Evolutionary conservation across 164 flowering plant species (phyloP).

Genomic region (Nelumbo lutea): DNA sequence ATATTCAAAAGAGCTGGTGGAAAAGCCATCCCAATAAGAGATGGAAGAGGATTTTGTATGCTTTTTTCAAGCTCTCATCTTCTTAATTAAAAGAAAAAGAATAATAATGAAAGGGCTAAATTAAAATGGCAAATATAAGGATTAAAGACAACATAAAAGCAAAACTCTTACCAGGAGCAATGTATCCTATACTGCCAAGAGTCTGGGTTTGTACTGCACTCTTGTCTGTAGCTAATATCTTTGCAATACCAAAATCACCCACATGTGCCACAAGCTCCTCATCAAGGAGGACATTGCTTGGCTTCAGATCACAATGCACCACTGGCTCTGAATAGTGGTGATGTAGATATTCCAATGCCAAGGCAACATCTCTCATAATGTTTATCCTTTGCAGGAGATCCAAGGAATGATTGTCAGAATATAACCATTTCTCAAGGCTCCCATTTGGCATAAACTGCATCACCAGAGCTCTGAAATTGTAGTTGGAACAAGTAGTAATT

Average conservation of each 20-base stretch:
- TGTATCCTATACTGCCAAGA: background rate
- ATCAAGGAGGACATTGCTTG: too few relatives aligned
- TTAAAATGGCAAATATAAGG: too few relatives aligned
- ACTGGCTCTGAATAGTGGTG: background rate
- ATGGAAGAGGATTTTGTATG: too few relatives aligned
- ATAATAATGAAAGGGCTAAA: too few relatives aligned
- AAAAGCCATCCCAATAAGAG: too few relatives aligned
- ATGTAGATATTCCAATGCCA: conserved; percentile 7
- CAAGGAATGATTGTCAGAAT: too few relatives aligned
- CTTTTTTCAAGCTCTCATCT: too few relatives aligned
- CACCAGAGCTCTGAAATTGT: conserved; percentile 9
- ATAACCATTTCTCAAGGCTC: background rate
- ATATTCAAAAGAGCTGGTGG: too few relatives aligned
- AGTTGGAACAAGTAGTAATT: conserved; percentile 8
- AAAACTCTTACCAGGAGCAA: background rate
- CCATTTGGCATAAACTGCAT: conserved; percentile 12
- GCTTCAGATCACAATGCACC: too few relatives aligned
- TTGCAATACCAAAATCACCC: conserved; percentile 1
- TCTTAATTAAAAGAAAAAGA: too few relatives aligned
- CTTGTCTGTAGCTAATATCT: background rate
- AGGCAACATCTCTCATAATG: conserved; percentile 1
- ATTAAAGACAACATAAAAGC: too few relatives aligned
- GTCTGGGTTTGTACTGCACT: background rate
- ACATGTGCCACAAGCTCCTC: too few relatives aligned
- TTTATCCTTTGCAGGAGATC: conserved; percentile 3